phyloP scores from a whole-genome alignment of 75 land plant species.

The Picea sitchensis region DNA sequence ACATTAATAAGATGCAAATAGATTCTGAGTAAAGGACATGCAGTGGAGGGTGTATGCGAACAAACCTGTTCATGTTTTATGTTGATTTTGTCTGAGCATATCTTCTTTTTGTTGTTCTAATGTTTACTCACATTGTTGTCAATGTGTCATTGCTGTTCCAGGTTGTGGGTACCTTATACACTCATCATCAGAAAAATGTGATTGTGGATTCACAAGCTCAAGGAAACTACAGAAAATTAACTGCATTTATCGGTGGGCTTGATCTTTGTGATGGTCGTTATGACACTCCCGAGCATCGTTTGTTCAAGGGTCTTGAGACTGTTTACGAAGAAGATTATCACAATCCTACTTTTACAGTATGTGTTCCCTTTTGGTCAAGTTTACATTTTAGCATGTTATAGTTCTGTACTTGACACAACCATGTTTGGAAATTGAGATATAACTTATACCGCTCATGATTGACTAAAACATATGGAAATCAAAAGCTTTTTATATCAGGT shows the following conservation, averaged over 20 bases:
- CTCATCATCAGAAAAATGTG: conserved; percentile 93
- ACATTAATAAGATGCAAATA: neutral
- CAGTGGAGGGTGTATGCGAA: neutral
- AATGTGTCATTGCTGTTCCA: conserved; percentile 19
- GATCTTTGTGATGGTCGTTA: conserved; percentile 96
- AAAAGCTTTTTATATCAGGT: no score
- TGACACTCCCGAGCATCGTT: conserved; percentile 84
- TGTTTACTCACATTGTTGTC: neutral
- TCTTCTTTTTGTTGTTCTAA: neutral
- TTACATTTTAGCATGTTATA: conserved; percentile 1
- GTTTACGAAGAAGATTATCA: conserved; percentile 67
- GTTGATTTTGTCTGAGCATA: neutral
- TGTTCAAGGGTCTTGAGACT: conserved; percentile 72
- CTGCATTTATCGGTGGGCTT: conserved; percentile 89
- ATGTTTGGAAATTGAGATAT: neutral
- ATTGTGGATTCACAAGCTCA: conserved; percentile 77
- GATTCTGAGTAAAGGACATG: neutral
- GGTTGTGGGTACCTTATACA: conserved; percentile 93
- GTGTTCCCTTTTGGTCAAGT: conserved; percentile 13
- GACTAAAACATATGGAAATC: no score
- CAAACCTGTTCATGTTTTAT: neutral
- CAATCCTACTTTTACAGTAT: conserved; percentile 80
- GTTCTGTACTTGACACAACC: neutral
- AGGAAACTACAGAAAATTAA: conserved; percentile 67
- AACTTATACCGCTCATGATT: neutral